Percentiles rank a stretch among this genome's conserved stretches.
phyloP scores from a whole-genome alignment of 352 stramenopile species.

The Peronospora destructor region DNA sequence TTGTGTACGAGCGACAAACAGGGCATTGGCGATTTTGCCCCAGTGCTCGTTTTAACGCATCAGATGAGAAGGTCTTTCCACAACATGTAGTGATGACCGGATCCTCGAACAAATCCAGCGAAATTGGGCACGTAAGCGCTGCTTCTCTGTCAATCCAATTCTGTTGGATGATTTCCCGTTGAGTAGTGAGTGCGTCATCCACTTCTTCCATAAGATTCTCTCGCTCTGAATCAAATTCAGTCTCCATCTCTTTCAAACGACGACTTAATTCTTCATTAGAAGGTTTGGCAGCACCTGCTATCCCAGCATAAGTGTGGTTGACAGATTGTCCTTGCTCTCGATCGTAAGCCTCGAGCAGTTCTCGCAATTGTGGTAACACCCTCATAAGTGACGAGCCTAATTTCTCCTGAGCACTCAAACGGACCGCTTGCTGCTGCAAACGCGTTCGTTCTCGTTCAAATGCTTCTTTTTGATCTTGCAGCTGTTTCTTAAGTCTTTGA shows the following conservation, averaged over 20 bases:
- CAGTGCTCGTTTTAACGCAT: slow-evolving; percentile 9
- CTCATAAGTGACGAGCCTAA: slow-evolving; percentile 6
- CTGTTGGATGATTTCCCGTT: slow-evolving; percentile 4
- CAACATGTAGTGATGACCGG: slow-evolving; percentile 21
- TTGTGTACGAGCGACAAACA: slow-evolving; percentile 9
- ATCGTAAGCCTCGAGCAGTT: slow-evolving; percentile 11
- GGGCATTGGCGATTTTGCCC: slow-evolving; percentile 8
- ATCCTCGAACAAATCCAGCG: slow-evolving; percentile 23
- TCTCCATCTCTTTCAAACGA: slow-evolving; percentile 4
- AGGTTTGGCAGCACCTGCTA: background rate
- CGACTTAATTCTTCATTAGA: slow-evolving; percentile 3
- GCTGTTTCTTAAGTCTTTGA: slow-evolving; percentile 11
- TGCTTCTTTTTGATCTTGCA: slow-evolving; percentile 2
- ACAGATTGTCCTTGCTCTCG: slow-evolving; percentile 7
- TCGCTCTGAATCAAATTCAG: slow-evolving; percentile 14
- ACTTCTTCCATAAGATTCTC: slow-evolving; percentile 14
- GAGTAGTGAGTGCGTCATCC: slow-evolving; percentile 7
- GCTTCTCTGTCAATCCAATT: slow-evolving; percentile 12
- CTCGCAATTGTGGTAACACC: slow-evolving; percentile 13
- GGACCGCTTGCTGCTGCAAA: slow-evolving; percentile 5
- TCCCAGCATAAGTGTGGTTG: background rate
- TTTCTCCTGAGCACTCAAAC: slow-evolving; percentile 4
- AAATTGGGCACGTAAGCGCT: slow-evolving; percentile 21
- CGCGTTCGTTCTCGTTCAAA: slow-evolving; percentile 13
- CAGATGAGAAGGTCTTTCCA: slow-evolving; percentile 23